Percentiles rank a stretch among this genome's conserved stretches.
These are phyloP conservation scores for Pythium diclinum DNA, from an alignment of 352 stramenopile species.

Conservation along the genomic window DNA sequence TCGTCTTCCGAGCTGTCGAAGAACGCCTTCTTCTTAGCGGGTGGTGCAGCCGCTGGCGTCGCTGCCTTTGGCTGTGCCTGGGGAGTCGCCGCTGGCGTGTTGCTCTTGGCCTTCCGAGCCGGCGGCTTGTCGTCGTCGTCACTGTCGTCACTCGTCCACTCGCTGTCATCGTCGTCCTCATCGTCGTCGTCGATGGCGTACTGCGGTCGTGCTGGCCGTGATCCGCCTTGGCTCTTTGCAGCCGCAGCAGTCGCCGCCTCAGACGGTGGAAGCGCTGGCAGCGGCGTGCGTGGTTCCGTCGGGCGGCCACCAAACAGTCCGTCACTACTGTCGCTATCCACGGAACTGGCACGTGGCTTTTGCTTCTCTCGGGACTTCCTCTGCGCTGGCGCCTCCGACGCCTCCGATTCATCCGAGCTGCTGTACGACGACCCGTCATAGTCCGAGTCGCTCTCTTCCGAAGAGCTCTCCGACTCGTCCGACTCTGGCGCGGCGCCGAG, in stretches of 20 bases:
- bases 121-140: conserved; percentile 9
- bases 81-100: background rate
- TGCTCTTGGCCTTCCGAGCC: conserved; percentile 13
- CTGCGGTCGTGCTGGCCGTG: conserved; percentile 5
- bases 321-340: conserved; percentile 50
- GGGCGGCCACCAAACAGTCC: conserved; percentile 49
- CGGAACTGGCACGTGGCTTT: conserved; percentile 37
- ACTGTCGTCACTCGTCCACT: conserved; percentile 52
- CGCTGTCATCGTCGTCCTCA: conserved; percentile 35
- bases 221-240: conserved; percentile 1
- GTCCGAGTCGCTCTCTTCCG: conserved; percentile 54
- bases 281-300: conserved; percentile 20
- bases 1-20: conserved; percentile 53
- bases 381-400: conserved; percentile 19
- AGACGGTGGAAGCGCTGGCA: conserved; percentile 30
- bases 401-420: conserved; percentile 59
- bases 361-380: conserved; percentile 19
- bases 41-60: background rate
- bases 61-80: conserved; percentile 5
- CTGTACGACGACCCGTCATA: conserved; percentile 57
- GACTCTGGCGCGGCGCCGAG: conserved; percentile 59
- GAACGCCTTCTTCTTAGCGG: conserved; percentile 35
- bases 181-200: conserved; percentile 39
- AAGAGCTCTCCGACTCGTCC: conserved; percentile 39
- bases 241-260: conserved; percentile 25